Base-by-base conservation (phyloP, 176 grass and related monocot genomes). In the Bonia amplexicaulis region DNA sequence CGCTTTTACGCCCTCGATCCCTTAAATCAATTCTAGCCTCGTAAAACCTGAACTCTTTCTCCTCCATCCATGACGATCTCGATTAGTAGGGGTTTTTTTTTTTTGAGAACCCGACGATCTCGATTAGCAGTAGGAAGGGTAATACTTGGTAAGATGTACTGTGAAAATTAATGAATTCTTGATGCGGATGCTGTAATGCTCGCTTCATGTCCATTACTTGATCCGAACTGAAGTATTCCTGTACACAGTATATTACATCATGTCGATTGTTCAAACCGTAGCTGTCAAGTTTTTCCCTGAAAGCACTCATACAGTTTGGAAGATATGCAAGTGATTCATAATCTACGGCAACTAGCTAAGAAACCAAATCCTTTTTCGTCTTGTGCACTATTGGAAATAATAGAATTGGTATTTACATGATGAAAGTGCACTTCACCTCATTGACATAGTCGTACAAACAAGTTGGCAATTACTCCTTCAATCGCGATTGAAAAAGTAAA, bases 201-300 rank as follows among this genome's bases (percentile, higher is more conserved):
- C 22, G 15, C 45, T 44, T 67, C 74, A 71, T 61, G 27, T 59
- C 70, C 53, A 17, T 63, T 61, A 53, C 54, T 70, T 41, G 13
- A 20, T 81, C 65, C n/a, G 31, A 67, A 49, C 46, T 45, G 41
- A 49, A 27, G 23, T 20, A 53, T 81, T 77, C 64, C 44, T 44
- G 65, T 35, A 2, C 83, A 65, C 33, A 60, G 54, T 80, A 83
- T 25, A 26, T 64, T 26, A 25, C 48, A 40, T 45, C 46, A 26
- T 33, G 46, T 48, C 66, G 74, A 54, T 84, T 81, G 45, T 63
- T 78, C 52, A 26, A 70, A 35, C 52, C 15, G 35, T 63, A 70
- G 12, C 45, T 25, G 83, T 23, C 82, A 51, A 74, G 78, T 86
- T 86, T 73, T 83, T 73, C 79, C 73, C 66, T 45, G 22, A 12